Evolutionary conservation across 1,284 basidiomycete genomes (phyloP).

Genomic region (Leucocoprinus gongylophorus): DNA sequence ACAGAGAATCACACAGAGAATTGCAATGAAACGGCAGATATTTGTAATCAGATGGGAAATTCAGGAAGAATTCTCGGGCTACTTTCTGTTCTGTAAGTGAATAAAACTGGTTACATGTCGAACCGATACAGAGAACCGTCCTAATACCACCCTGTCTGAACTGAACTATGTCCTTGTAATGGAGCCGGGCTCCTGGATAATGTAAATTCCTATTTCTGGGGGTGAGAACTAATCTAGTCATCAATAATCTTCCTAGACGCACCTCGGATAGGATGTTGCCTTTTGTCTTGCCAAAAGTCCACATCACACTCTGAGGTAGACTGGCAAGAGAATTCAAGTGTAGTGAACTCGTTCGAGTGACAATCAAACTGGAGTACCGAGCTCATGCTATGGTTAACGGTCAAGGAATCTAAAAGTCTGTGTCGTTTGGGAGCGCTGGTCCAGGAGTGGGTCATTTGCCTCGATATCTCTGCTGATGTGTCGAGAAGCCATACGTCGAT

Average conservation of each 20-base stretch:
- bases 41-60: no score
- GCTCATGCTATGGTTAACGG: constrained; percentile 1
- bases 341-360: constrained; percentile 14
- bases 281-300: constrained; percentile 18
- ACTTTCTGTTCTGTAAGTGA: no score
- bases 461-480: constrained; percentile 13
- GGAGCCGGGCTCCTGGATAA: neutral
- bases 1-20: no score
- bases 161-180: neutral
- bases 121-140: neutral
- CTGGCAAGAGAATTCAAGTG: constrained; percentile 17
- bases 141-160: neutral
- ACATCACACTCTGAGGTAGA: constrained; percentile 10
- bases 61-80: no score
- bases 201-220: neutral
- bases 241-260: neutral
- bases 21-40: no score
- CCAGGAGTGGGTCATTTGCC: constrained; percentile 13
- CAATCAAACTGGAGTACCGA: constrained; percentile 14
- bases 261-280: neutral
- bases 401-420: constrained; percentile 8
- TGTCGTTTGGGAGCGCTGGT: constrained; percentile 13
- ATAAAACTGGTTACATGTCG: neutral
- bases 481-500: constrained; percentile 18
- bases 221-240: neutral